Evolutionary conservation across 768 basidiomycete genomes (phyloP).

Genomic region (Kwoniella dejecticola): DNA sequence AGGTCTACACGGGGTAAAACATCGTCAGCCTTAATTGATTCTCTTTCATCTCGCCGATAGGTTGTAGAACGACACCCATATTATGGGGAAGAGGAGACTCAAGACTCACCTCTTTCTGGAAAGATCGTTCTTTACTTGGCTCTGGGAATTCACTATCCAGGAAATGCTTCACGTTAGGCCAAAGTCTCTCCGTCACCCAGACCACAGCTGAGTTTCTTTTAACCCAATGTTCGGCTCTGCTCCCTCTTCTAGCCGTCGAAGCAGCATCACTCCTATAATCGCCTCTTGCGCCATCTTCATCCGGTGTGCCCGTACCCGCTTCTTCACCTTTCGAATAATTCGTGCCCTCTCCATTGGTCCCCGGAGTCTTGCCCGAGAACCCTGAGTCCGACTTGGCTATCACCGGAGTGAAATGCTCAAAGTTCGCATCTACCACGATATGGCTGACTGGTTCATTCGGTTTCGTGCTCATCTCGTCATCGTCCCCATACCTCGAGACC

Average conservation of each 20-base stretch:
- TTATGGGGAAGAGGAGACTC: too few species aligned
- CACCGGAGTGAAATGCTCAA: slow-evolving; percentile 46
- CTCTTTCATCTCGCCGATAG: too few species aligned
- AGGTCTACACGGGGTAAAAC: slow-evolving; percentile 26
- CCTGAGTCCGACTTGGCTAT: slow-evolving; percentile 48
- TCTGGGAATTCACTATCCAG: slow-evolving; percentile 52
- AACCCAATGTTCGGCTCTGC: slow-evolving; percentile 31
- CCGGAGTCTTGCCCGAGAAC: slow-evolving; percentile 33
- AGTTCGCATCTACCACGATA: slow-evolving; percentile 51
- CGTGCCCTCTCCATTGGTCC: slow-evolving; percentile 14
- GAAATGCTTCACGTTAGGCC: slow-evolving; percentile 48
- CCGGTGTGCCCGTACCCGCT: not conserved
- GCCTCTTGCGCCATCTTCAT: not conserved
- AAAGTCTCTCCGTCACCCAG: slow-evolving; percentile 36
- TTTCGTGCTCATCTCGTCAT: slow-evolving; percentile 35
- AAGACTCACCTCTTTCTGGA: slow-evolving; percentile 53
- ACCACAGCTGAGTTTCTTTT: slow-evolving; percentile 21
- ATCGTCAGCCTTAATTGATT: not conserved
- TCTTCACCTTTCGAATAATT: slow-evolving; percentile 19
- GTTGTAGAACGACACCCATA: too few species aligned
- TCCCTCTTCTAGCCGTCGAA: slow-evolving; percentile 33
- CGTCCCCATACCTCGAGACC: slow-evolving; percentile 42
- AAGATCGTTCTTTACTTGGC: slow-evolving; percentile 48
- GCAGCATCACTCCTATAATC: slow-evolving; percentile 20
- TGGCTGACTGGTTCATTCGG: slow-evolving; percentile 43